These are phyloP conservation scores for Fusarium sp. DNA, from an alignment of 2,329 filamentous ascomycete species.

Conservation along the genomic window DNA sequence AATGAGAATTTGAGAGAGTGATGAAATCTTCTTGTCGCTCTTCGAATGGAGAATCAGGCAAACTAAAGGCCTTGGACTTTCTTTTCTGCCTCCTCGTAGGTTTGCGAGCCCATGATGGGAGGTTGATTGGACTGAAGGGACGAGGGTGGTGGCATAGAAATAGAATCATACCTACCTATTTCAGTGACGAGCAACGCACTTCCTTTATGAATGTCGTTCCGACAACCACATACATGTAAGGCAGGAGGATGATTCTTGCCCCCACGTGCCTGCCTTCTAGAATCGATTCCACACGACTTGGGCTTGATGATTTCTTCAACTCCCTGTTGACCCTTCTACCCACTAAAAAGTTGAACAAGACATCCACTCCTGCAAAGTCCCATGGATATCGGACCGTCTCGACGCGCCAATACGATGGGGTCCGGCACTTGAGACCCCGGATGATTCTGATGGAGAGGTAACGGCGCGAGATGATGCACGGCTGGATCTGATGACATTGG, in stretches of 20 bases:
- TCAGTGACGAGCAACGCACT: background rate
- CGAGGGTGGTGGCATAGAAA: background rate
- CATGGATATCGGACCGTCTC: constrained; percentile 34
- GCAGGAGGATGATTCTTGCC: background rate
- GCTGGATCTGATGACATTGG: background rate
- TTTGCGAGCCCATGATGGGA: too few relatives aligned
- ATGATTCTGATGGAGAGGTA: constrained; percentile 6
- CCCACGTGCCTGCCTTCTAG: constrained; percentile 8
- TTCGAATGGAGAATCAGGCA: background rate
- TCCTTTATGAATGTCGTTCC: background rate
- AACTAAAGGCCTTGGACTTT: background rate
- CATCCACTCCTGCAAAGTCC: constrained; percentile 15
- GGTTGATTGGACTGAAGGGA: background rate
- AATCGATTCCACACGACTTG: constrained; percentile 1
- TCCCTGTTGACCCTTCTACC: background rate
- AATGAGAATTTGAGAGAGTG: background rate
- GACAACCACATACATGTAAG: background rate
- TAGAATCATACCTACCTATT: background rate
- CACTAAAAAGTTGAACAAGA: constrained; percentile 26
- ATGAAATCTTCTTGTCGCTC: background rate
- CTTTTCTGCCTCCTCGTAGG: background rate
- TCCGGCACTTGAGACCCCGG: constrained; percentile 16
- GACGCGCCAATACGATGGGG: constrained; percentile 12
- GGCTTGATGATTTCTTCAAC: background rate
- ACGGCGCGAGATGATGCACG: background rate